Base-by-base conservation (phyloP, 176 grass and related monocot genomes). In the Oryza longistaminata region DNA sequence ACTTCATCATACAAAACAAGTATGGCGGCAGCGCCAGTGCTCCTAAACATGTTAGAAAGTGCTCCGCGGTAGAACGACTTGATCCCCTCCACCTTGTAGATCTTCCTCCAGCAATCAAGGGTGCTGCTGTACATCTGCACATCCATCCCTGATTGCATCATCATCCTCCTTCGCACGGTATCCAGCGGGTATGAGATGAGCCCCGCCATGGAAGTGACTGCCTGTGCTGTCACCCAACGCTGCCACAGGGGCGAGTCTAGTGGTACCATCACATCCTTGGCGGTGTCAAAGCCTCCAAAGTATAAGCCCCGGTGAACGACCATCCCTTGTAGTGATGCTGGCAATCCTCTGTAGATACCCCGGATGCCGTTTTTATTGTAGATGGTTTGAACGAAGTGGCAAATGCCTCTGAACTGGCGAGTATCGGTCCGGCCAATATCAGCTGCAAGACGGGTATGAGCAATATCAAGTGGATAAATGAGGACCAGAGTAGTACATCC, bases 381-480 rank as follows among this genome's bases (percentile, higher is more conserved):
- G 25, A 96, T 88, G 14, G 97, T 96, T 31, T 86, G 90, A n/a
- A 96, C 83, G 81, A 99, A 99, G 81, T 99, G 93, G 34, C 71
- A 77, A 65, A 99, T 99, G 72, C 97, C 97, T 68, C 81, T 93
- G 90, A 99, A 99, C 74, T 99, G 97, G 42, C 97, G 97, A 37
- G 79, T 86, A 25, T 89, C 91, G 9, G 85, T 90, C 45, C 58
- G 73, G 16, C 97, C 97, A 9, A 99, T 62, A 71, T 99, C 97
- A 27, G 97, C 97, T 27, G 97, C 97, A 65, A 96, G 88, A 35
- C 97, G 93, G 13, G 97, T 99, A 64, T 99, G 97, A 19, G 97
- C 91, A 24, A 99, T 99, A 82, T 99, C 97, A 5, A 99, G 90
- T 3, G 97, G 97, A 52, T 99, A 99, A 55, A 96, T 96, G 86